Evolutionary conservation across 257 asterid species (phyloP).

Genomic region (Nicotiana tabacum): DNA sequence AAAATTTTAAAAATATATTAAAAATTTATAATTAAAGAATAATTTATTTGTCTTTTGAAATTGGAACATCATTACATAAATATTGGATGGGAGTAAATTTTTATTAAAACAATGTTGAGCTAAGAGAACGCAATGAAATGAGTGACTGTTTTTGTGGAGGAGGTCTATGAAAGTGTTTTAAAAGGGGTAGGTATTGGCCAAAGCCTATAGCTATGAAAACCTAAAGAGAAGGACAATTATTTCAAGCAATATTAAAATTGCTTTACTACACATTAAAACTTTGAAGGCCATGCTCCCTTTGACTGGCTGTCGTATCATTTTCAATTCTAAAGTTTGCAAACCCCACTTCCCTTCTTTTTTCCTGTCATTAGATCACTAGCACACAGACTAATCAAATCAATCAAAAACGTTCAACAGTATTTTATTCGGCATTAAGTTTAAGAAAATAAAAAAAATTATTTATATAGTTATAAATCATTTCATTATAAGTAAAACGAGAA

Average conservation of each 20-base stretch:
- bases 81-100: no score
- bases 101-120: neutral
- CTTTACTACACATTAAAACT: conserved; percentile 10
- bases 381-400: neutral
- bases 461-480: no score
- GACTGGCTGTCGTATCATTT: conserved; percentile 9
- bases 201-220: neutral
- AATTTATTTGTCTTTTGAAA: no score
- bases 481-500: no score
- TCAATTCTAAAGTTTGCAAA: neutral
- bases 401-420: no score
- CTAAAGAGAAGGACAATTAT: conserved; percentile 11
- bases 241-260: conserved; percentile 15
- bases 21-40: no score
- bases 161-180: neutral
- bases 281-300: conserved; percentile 12
- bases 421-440: no score
- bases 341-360: neutral
- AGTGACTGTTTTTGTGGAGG: neutral
- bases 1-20: no score
- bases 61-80: no score
- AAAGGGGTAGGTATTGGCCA: conserved; percentile 4
- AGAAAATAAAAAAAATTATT: no score
- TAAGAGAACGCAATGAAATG: neutral
- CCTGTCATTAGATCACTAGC: neutral